Percentiles rank a stretch among this genome's conserved stretches.
phyloP scores from a whole-genome alignment of 2,329 filamentous ascomycete genomes.

The Xylariaceae sp. region DNA sequence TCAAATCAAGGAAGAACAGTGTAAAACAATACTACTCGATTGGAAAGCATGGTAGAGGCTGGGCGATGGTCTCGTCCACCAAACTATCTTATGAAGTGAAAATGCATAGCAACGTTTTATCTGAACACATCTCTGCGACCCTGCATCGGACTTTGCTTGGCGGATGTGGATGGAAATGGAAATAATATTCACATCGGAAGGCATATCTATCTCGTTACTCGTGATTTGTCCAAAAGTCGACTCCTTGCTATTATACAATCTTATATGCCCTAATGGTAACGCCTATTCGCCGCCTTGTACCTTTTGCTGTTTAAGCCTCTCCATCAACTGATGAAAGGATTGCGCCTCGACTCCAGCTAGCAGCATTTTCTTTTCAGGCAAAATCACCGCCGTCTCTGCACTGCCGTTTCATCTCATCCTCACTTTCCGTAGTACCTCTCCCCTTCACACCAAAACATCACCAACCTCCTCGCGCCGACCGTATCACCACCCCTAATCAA shows the following conservation, averaged over 20 bases:
- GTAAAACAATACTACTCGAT: slow-evolving; percentile 2
- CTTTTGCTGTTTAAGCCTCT: no score
- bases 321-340: no score
- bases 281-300: background rate
- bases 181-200: background rate
- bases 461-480: slow-evolving; percentile 64
- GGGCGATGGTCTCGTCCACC: background rate
- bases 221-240: background rate
- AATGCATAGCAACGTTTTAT: no score
- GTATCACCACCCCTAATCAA: slow-evolving; percentile 65
- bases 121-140: no score
- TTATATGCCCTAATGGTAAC: slow-evolving; percentile 1
- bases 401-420: slow-evolving; percentile 44
- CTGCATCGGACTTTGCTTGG: no score
- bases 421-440: no score
- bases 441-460: slow-evolving; percentile 62
- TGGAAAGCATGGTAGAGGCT: slow-evolving; percentile 14
- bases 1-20: background rate
- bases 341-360: no score
- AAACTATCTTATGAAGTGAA: no score
- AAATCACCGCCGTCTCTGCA: slow-evolving; percentile 37
- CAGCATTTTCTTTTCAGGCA: no score
- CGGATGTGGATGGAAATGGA: no score
- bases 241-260: slow-evolving; percentile 13
- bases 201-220: slow-evolving; percentile 5